phyloP scores from a whole-genome alignment of 805 yeast genomes.

The Sugiyamaella smithiae region DNA sequence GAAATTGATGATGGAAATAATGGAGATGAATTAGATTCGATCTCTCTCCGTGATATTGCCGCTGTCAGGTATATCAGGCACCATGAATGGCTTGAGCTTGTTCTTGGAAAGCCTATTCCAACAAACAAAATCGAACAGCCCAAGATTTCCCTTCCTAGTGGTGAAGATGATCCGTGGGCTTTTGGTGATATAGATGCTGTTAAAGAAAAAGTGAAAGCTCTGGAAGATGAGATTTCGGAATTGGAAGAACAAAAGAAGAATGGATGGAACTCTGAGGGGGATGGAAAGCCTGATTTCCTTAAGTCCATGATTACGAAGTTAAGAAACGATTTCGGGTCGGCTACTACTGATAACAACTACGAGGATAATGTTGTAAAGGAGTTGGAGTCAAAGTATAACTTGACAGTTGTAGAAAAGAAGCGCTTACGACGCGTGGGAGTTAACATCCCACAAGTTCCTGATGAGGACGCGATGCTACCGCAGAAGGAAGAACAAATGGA shows the following conservation, averaged over 20 bases:
- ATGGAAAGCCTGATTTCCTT: conserved; percentile 24
- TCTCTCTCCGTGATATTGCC: conserved; percentile 42
- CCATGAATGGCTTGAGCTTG: conserved; percentile 45
- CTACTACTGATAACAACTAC: not conserved
- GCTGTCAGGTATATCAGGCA: conserved; percentile 41
- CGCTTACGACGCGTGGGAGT: conserved; percentile 15
- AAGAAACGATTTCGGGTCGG: conserved; percentile 32
- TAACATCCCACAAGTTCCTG: not conserved
- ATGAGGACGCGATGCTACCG: not conserved
- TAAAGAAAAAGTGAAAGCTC: conserved; percentile 21
- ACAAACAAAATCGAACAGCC: conserved; percentile 25
- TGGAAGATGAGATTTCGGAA: conserved; percentile 27
- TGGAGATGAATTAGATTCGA: conserved; percentile 41
- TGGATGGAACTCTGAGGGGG: conserved; percentile 18
- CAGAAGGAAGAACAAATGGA: conserved; percentile 1
- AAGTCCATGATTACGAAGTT: conserved; percentile 24
- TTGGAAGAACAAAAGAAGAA: conserved; percentile 23
- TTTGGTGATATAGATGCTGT: conserved; percentile 21
- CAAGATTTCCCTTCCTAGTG: conserved; percentile 14
- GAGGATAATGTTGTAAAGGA: conserved; percentile 10
- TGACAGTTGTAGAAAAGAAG: conserved; percentile 9
- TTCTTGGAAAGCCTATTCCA: conserved; percentile 38
- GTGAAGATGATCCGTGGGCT: conserved; percentile 14
- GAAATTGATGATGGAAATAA: conserved; percentile 28
- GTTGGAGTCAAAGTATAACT: conserved; percentile 10